Evolutionary conservation across 2,329 filamentous ascomycete species (phyloP).

Genomic region (Botrytis cinerea): DNA sequence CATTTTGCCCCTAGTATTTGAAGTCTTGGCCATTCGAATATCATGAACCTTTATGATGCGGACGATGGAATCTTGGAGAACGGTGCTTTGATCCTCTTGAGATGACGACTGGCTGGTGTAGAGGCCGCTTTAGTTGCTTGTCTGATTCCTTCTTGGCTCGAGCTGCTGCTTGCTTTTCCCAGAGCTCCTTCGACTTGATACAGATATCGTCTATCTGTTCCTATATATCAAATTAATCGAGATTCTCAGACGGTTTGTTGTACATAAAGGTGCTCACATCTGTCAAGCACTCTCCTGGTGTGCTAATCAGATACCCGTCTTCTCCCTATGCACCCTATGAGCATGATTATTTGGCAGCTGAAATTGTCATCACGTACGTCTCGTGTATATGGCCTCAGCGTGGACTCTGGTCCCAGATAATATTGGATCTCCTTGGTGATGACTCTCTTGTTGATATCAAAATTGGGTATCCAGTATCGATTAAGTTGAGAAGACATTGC

Average conservation of each 20-base stretch:
- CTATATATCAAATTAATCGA: slow-evolving; percentile 43
- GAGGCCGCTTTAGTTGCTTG: slow-evolving; percentile 56
- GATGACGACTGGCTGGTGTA: slow-evolving; percentile 58
- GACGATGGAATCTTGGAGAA: slow-evolving; percentile 28
- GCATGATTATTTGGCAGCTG: slow-evolving; percentile 32
- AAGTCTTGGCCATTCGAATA: slow-evolving; percentile 32
- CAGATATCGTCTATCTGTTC: slow-evolving; percentile 66
- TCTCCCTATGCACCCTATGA: slow-evolving; percentile 50
- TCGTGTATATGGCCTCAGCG: slow-evolving; percentile 57
- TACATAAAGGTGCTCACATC: slow-evolving; percentile 50
- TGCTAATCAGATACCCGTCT: slow-evolving; percentile 62
- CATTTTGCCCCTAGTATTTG: slow-evolving; percentile 30
- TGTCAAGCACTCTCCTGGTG: slow-evolving; percentile 58
- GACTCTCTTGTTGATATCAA: slow-evolving; percentile 61
- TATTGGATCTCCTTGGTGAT: slow-evolving; percentile 60
- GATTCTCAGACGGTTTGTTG: not conserved
- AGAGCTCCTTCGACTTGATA: slow-evolving; percentile 58
- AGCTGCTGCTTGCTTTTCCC: slow-evolving; percentile 58
- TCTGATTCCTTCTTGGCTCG: slow-evolving; percentile 48
- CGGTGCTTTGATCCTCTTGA: slow-evolving; percentile 44
- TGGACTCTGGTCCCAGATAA: slow-evolving; percentile 59
- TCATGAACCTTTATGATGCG: slow-evolving; percentile 32
- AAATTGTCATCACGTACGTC: slow-evolving; percentile 48
- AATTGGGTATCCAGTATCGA: slow-evolving; percentile 61
- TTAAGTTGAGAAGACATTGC: slow-evolving; percentile 49